Percentiles rank a stretch among this genome's conserved stretches.
phyloP scores from a whole-genome alignment of 495 filamentous ascomycete genomes.

The Symbiotaphrina buchneri region DNA sequence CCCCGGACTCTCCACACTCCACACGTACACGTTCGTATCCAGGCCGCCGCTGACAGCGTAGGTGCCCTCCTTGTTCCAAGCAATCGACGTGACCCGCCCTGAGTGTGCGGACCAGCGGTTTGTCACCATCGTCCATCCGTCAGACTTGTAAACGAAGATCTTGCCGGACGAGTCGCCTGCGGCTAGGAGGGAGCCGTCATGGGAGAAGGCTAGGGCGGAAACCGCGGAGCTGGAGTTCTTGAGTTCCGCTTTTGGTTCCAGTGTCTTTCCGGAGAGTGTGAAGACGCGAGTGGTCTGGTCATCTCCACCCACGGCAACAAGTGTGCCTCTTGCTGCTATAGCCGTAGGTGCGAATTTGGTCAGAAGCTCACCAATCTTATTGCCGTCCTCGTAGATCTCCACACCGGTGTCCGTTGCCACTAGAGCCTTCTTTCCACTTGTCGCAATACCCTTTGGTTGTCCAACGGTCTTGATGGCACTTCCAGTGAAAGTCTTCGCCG shows the following conservation, averaged over 20 bases:
- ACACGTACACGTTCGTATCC: slow-evolving; percentile 80
- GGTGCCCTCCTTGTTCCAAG: slow-evolving; percentile 55
- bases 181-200: slow-evolving; percentile 42
- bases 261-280: slow-evolving; percentile 25
- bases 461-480: slow-evolving; percentile 24
- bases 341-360: slow-evolving; percentile 35
- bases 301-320: slow-evolving; percentile 57
- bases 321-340: slow-evolving; percentile 33
- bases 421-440: slow-evolving; percentile 7
- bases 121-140: slow-evolving; percentile 31
- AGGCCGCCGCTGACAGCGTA: slow-evolving; percentile 67
- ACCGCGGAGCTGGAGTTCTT: slow-evolving; percentile 29
- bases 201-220: slow-evolving; percentile 56
- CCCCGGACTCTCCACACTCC: slow-evolving; percentile 70
- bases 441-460: slow-evolving; percentile 35
- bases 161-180: slow-evolving; percentile 70
- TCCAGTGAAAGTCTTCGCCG: slow-evolving; percentile 33
- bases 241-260: slow-evolving; percentile 20
- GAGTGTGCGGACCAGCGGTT: slow-evolving; percentile 87
- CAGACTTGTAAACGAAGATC: slow-evolving; percentile 50
- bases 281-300: slow-evolving; percentile 52
- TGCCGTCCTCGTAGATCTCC: slow-evolving; percentile 36
- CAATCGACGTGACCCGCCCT: slow-evolving; percentile 57
- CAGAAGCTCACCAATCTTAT: slow-evolving; percentile 21
- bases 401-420: slow-evolving; percentile 45